Conservation (phyloP, 306 rosid genomes). For the Medicago truncatula region MtrunA17r5.0-ANR NC_053045.1:51704501-51705000, state of each 20-base stretch:
- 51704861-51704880: too few relatives aligned
- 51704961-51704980: too few relatives aligned
- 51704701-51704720: slow-evolving; percentile 33
- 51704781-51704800: slow-evolving; percentile 56
- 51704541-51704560: background rate
- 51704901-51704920: too few relatives aligned
- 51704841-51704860: too few relatives aligned
- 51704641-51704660: slow-evolving; percentile 44
- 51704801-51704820: slow-evolving; percentile 39
- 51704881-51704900: too few relatives aligned
- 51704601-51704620: slow-evolving; percentile 7
- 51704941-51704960: too few relatives aligned
- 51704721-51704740: slow-evolving; percentile 47
- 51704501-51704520: slow-evolving; percentile 5
- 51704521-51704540: slow-evolving; percentile 1
- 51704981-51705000: too few relatives aligned
- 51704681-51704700: slow-evolving; percentile 41
- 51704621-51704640: slow-evolving; percentile 30
- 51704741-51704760: slow-evolving; percentile 47
- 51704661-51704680: slow-evolving; percentile 37
- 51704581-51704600: slow-evolving; percentile 35
- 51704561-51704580: background rate
- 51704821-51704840: slow-evolving; percentile 42
- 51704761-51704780: slow-evolving; percentile 40
- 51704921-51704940: too few relatives aligned